These are phyloP conservation scores for Metschnikowia sp. DNA, from an alignment of 805 yeast species.

Conservation along the genomic window DNA sequence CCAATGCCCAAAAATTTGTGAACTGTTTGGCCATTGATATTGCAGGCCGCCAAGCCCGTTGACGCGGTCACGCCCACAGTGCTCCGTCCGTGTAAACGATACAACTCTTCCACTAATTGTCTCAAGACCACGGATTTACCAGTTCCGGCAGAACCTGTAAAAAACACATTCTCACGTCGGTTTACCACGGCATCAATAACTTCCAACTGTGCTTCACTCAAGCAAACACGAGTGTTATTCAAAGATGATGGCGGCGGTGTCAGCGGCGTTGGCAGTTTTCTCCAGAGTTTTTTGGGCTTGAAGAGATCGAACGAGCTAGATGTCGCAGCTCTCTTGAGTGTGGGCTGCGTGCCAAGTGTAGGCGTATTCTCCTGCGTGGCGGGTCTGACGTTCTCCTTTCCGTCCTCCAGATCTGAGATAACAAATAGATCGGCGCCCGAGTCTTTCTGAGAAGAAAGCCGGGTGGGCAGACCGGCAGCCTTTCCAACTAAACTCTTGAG, in stretches of 20 bases:
- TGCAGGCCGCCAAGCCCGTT: conserved; percentile 81
- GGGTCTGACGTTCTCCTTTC: conserved; percentile 12
- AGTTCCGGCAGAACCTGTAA: conserved; percentile 98
- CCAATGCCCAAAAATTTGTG: conserved; percentile 82
- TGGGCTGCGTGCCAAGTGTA: conserved; percentile 9
- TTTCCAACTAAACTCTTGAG: conserved; percentile 14
- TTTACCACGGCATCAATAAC: conserved; percentile 52
- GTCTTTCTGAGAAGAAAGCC: neutral
- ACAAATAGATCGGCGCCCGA: conserved; percentile 6
- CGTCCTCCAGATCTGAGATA: conserved; percentile 9
- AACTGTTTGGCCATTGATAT: conserved; percentile 74
- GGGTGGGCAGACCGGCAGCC: conserved; percentile 16
- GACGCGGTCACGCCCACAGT: conserved; percentile 78
- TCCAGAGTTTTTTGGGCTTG: conserved; percentile 24
- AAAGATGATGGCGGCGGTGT: conserved; percentile 3
- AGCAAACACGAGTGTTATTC: conserved; percentile 1
- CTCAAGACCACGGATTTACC: conserved; percentile 89
- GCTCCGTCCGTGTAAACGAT: conserved; percentile 35
- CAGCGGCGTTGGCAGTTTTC: conserved; percentile 1
- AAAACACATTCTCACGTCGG: conserved; percentile 69
- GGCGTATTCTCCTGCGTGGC: neutral
- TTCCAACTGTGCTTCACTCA: conserved; percentile 41
- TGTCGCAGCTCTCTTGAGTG: conserved; percentile 21
- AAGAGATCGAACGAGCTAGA: conserved; percentile 19
- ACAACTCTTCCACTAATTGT: conserved; percentile 54